Base-by-base conservation (phyloP, 2,329 filamentous ascomycete genomes). In the Sporothrix humicola region DNA sequence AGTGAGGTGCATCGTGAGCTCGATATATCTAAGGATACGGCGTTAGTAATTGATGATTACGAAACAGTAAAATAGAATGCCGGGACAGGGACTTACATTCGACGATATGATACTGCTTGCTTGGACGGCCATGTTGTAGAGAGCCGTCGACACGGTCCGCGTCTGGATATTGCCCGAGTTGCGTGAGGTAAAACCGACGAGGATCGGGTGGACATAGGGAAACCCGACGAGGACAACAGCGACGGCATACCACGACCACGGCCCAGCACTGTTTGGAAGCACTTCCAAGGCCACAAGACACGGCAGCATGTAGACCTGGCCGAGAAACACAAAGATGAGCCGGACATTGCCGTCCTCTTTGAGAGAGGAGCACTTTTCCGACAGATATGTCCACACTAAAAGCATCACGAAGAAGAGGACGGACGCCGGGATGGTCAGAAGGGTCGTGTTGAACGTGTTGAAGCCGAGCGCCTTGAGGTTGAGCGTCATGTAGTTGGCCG, bases 91-190 rank as follows among this genome's bases (percentile, higher is more conserved):
- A 73, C 79, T 74, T 50, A 80, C 79, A 31, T 85, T 85, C 3
- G 82, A 82, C 0, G 81, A 79, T 44, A 84, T 82, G 68, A 86
- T 85, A 65, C 79, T 82, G 31, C 81, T 81, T 0, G 82, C 81
- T 73, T 87, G 85, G 0, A 86, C 83, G 20, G 81, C 82, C 84
- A 87, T 87, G 77, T 91, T 91, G 81, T 91, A 91, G 9, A 90
- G 75, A 0, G 88, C 89, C 0, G 86, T 85, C 0, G 87, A 87
- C 12, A 92, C 87, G 0, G 90, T 88, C 2, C 90, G 82, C 0
- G 89, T 91, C 1, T 89, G 84, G 0, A 92, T 89, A 1, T 86
- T 85, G 42, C 89, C 88, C 0, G 88, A 86, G 77, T 91, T 92
- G 70, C 88, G 85, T 2, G 87, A 89, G 1, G 86, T 89, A 80